Conservation (phyloP, 2,329 filamentous ascomycete species). For the Talaromyces sp. region DNA sequence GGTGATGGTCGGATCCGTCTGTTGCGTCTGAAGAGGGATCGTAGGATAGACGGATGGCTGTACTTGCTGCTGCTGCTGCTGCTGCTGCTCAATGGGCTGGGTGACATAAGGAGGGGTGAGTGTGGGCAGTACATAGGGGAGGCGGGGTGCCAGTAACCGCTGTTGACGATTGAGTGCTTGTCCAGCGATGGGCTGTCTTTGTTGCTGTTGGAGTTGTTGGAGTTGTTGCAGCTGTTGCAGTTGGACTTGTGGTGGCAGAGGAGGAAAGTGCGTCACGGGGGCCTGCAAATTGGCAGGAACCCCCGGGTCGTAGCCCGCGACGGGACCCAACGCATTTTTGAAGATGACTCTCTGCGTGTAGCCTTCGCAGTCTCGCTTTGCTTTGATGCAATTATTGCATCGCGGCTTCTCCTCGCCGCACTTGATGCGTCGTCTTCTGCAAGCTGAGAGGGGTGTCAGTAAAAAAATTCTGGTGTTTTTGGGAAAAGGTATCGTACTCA, state of each 20-base stretch:
- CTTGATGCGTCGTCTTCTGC: constrained; percentile 91
- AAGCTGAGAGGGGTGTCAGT: constrained; percentile 55
- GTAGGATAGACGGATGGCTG: neutral
- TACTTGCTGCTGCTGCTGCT: neutral
- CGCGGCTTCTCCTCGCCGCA: constrained; percentile 74
- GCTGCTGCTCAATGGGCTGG: neutral
- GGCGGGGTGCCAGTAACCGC: constrained; percentile 35
- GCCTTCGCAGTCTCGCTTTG: constrained; percentile 45
- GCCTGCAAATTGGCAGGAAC: constrained; percentile 8
- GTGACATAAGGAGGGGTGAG: neutral
- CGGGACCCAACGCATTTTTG: constrained; percentile 39
- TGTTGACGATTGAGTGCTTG: constrained; percentile 32
- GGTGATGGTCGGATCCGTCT: neutral
- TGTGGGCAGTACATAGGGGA: constrained; percentile 19
- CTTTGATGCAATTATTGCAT: constrained; percentile 48
- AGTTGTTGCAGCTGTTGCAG: constrained; percentile 13
- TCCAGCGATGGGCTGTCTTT: constrained; percentile 24
- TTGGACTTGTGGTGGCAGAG: neutral
- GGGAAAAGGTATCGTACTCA: constrained; percentile 61
- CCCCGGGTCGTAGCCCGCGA: constrained; percentile 21
- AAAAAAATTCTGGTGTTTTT: neutral
- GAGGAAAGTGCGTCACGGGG: constrained; percentile 20
- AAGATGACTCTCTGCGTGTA: constrained; percentile 43
- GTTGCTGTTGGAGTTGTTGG: constrained; percentile 19
- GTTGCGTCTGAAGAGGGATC: neutral